Evolutionary conservation across 176 grass and related monocot genomes (phyloP).

Genomic region (Oryza officinalis): DNA sequence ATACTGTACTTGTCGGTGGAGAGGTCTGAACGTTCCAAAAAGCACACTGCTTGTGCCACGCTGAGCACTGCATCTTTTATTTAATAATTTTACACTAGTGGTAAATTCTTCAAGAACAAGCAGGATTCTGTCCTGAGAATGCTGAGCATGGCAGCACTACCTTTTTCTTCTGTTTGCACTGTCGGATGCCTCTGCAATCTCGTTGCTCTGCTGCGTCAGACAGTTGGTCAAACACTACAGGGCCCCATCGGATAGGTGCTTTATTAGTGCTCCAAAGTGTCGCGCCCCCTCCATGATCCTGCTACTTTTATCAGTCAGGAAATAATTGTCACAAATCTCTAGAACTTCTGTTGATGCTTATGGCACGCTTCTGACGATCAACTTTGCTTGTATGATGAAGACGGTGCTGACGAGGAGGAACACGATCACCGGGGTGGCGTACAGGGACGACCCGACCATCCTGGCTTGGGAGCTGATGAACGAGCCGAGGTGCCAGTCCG

Average conservation of each 20-base stretch:
- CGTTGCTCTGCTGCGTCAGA: constrained; percentile 10
- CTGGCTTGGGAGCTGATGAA: constrained; percentile 99
- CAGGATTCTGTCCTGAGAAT: background rate
- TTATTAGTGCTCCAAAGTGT: background rate
- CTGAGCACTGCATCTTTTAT: background rate
- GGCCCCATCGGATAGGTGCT: background rate
- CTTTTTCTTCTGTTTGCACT: background rate
- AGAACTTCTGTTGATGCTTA: background rate
- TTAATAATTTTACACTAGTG: background rate
- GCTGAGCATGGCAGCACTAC: background rate
- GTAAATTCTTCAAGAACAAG: background rate
- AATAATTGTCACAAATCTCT: background rate
- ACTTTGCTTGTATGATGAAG: constrained; percentile 30
- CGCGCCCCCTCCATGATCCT: background rate
- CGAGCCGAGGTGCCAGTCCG: constrained; percentile 93
- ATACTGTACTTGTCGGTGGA: background rate
- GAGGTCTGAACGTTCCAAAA: background rate
- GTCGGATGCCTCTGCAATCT: background rate
- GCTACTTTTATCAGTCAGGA: background rate
- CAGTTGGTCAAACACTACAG: constrained; percentile 19
- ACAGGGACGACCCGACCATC: constrained; percentile 89
- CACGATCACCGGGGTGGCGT: constrained; percentile 76
- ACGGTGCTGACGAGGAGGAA: constrained; percentile 80
- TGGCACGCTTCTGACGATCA: constrained; percentile 24
- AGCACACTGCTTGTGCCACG: background rate